These are phyloP conservation scores for Actinomortierella ambigua DNA, from an alignment of 371 early-diverging fungal genomes.

Conservation along the genomic window DNA sequence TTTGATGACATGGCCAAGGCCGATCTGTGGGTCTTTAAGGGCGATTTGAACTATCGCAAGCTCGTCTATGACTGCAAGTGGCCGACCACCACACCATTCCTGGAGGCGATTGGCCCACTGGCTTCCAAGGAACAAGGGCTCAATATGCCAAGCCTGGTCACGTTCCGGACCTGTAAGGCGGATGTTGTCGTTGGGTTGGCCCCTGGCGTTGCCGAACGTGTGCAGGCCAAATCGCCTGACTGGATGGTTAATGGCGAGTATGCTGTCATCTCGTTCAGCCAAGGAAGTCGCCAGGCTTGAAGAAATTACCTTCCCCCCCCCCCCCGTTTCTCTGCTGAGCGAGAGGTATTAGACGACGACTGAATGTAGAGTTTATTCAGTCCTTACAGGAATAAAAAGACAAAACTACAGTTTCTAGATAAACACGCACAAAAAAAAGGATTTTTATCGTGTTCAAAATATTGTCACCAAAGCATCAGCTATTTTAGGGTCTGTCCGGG, in stretches of 20 bases:
- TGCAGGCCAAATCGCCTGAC: conserved; percentile 56
- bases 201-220: conserved; percentile 60
- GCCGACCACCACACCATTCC: conserved; percentile 81
- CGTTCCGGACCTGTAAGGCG: conserved; percentile 88
- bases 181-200: conserved; percentile 86
- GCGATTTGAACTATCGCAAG: conserved; percentile 96
- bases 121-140: conserved; percentile 24
- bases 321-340: no score
- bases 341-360: no score
- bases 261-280: conserved; percentile 63
- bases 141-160: conserved; percentile 66
- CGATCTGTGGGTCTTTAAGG: conserved; percentile 87
- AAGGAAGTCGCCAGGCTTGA: no score
- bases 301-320: no score
- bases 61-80: conserved; percentile 88
- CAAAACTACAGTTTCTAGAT: no score
- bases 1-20: conserved; percentile 62
- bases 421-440: no score
- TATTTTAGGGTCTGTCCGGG: conserved; percentile 49
- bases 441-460: no score
- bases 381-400: no score
- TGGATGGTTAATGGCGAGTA: conserved; percentile 82
- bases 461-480: no score
- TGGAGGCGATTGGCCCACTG: conserved; percentile 78
- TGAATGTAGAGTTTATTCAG: no score